phyloP scores from a whole-genome alignment of 768 basidiomycete genomes.

The Suillus bovinus region DNA sequence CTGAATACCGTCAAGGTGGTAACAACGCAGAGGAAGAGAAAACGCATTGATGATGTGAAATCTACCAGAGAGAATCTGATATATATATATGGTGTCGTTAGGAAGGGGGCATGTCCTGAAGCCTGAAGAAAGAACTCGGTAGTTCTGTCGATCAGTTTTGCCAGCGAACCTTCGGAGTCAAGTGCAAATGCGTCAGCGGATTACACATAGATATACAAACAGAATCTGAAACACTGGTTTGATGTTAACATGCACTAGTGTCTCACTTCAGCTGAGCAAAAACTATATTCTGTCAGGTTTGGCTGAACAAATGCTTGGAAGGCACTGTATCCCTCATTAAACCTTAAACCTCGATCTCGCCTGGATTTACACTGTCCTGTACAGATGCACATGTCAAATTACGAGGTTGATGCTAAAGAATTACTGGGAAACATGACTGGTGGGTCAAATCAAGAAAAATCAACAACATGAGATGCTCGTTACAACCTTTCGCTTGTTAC shows the following conservation, averaged over 20 bases:
- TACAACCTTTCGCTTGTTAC: slow-evolving; percentile 48
- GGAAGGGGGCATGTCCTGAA: no score
- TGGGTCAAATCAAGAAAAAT: slow-evolving; percentile 1
- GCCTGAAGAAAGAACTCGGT: neutral
- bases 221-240: neutral
- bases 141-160: neutral
- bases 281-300: neutral
- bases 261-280: neutral
- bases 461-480: slow-evolving; percentile 44
- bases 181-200: neutral
- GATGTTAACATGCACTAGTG: no score
- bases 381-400: neutral
- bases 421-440: neutral
- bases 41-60: neutral
- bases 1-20: neutral
- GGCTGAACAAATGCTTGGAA: neutral
- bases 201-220: neutral
- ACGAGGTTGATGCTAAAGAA: neutral
- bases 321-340: neutral
- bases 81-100: no score
- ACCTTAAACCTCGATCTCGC: neutral
- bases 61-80: neutral
- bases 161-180: neutral
- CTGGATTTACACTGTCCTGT: neutral
- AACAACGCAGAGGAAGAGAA: neutral